Evolutionary conservation across 169 alveolate genomes (phyloP), one percentile per base, ranked within the genome.

Genomic region (Cyclospora cayetanensis): DNA sequence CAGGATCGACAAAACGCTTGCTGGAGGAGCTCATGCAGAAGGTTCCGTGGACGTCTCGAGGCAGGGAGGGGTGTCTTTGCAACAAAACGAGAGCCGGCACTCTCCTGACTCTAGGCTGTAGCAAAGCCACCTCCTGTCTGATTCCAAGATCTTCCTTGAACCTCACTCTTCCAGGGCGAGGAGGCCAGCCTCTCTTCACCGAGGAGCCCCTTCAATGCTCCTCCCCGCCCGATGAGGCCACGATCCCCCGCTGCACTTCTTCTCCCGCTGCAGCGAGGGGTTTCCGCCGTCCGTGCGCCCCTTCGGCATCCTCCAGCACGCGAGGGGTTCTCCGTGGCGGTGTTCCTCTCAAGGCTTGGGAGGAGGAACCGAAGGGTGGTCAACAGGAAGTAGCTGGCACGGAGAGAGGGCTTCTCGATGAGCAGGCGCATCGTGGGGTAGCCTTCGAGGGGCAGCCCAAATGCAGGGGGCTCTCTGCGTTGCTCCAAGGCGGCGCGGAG

Each of bases 141-240:
- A 27, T 34, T 35, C 34, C 35, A 34, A 29, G 83, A 9, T 50
- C 86, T 34, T 25, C 86, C 35, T 18, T 9, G n/a, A 41, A 41
- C 39, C 66, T 39, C 39, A 25, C n/a, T 18, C 66, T 9, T 29
- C 35, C 31, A 31, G 29, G 43, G 86, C 65, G 27, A 65, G 86
- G 63, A 11, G 22, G 22, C 27, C 65, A 52, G 29, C 50, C 53
- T 7, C 83, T 9, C 39, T 76, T 76, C n/a, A 20, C 86, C 9
- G 66, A 76, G 37, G 86, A 76, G 86, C 86, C 86, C 37, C 66
- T 76, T 37, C 86, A 76, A 31, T 76, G 86, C 66, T 41, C 86
- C 4, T 41, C 86, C 9, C 86, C 86, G 20, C 50, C 86, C 7
- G n/a, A n/a, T n/a, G 86, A 31, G 83, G 37, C 83, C 2, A 2